Evolutionary conservation across 1,284 basidiomycete genomes (phyloP), one percentile per base, ranked within the genome.

Genomic region (Dichomitus squalens): DNA sequence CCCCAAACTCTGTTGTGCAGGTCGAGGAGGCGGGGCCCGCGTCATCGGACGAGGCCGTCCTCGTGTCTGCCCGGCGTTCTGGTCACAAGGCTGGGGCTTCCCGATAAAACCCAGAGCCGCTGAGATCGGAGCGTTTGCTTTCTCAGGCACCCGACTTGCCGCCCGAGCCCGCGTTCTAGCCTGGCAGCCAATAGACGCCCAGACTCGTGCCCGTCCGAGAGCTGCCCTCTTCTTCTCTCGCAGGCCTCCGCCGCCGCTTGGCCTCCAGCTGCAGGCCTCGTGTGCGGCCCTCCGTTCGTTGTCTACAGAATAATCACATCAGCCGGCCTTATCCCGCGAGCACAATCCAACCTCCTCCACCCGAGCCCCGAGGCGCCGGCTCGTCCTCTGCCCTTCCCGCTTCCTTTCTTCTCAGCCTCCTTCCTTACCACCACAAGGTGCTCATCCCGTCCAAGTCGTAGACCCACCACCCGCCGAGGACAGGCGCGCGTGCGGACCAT

Each of bases 101-200:
- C 61, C 59, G 61, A 63, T 66, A 60, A 64, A 50, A 49, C 59
- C 55, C 64, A 70, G 63, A 71, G 72, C 72, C 72, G 72, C 72
- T 68, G 64, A 68, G 68, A 72, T 72, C 71, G 71, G 71, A 72
- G 57, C 55, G 51, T 66, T 63, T 60, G 52, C 48, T 64, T 64
- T 63, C 61, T 64, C 65, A 69, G 69, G 69, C 64, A 69, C 69
- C 63, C 61, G 61, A 49, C 18, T 62, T 62, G 64, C 59, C 61
- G 61, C 64, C 56, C 62, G 52, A 49, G 52, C 43, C 55, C 55
- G 61, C 18, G 53, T 57, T 61, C 59, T 57, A 57, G 57, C 35
- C 59, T 60, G 52, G 39, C 53, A 49, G 40, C 50, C n/a, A 18
- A 14, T 21, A 18, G 25, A 9, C 49, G 29, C 35, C 44, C n/a